Conservation (phyloP, 148 eudicot genomes). For the Cornus kousa region DNA sequence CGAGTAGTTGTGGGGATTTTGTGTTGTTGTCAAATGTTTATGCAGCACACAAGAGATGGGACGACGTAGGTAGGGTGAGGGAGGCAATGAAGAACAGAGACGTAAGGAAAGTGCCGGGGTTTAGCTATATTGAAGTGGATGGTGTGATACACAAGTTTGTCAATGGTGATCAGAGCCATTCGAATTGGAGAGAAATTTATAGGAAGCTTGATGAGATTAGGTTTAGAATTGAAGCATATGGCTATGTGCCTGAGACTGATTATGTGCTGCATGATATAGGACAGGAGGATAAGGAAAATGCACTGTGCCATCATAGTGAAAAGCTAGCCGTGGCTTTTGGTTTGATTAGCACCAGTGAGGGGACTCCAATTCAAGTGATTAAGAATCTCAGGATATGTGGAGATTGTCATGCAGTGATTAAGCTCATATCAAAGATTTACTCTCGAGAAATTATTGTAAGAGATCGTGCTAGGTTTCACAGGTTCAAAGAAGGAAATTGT, state of each 20-base stretch:
- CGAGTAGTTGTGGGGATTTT: constrained; percentile 66
- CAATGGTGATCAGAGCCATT: constrained; percentile 68
- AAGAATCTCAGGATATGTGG: constrained; percentile 90
- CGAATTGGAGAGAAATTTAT: constrained; percentile 55
- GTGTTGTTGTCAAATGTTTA: constrained; percentile 73
- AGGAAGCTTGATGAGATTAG: constrained; percentile 66
- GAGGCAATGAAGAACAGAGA: constrained; percentile 58
- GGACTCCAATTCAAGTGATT: constrained; percentile 56
- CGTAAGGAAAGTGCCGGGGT: constrained; percentile 80
- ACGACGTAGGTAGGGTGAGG: constrained; percentile 72
- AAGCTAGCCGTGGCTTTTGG: constrained; percentile 88
- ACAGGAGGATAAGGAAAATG: constrained; percentile 78
- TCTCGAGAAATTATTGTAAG: constrained; percentile 73
- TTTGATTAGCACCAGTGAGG: constrained; percentile 48
- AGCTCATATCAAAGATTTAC: constrained; percentile 69
- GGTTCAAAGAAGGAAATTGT: constrained; percentile 70
- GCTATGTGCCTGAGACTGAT: constrained; percentile 66
- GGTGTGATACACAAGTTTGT: constrained; percentile 57
- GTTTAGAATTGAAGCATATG: constrained; percentile 54
- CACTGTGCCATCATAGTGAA: constrained; percentile 72
- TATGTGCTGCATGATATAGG: constrained; percentile 92
- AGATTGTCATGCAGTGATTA: constrained; percentile 83
- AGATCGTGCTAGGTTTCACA: constrained; percentile 79
- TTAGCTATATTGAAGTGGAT: constrained; percentile 71
- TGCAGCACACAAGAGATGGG: constrained; percentile 71